Conservation (phyloP, 495 filamentous ascomycete genomes). For the Cercophora newfieldiana region DNA sequence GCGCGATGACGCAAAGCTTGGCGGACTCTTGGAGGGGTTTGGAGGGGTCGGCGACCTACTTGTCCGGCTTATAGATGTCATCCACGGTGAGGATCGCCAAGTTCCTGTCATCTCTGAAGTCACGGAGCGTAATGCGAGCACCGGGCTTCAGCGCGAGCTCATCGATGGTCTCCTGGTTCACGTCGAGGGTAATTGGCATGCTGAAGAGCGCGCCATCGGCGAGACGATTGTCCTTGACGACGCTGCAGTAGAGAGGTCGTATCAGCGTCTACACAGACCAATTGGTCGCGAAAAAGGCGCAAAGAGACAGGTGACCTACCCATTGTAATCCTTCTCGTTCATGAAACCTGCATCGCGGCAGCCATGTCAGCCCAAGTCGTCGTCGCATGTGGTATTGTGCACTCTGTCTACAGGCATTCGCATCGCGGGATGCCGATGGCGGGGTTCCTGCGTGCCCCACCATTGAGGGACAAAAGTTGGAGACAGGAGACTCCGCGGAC, state of each 20-base stretch:
- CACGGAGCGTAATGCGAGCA: constrained; percentile 79
- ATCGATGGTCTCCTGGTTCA: constrained; percentile 70
- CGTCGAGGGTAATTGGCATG: constrained; percentile 95
- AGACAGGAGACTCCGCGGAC: constrained; percentile 2
- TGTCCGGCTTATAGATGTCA: constrained; percentile 94
- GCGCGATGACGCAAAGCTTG: constrained; percentile 35
- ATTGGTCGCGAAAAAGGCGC: neutral
- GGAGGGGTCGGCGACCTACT: constrained; percentile 58
- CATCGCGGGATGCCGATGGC: constrained; percentile 17
- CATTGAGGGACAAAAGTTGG: constrained; percentile 17
- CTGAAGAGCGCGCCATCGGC: constrained; percentile 89
- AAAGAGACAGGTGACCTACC: constrained; percentile 54
- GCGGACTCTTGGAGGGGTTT: constrained; percentile 16
- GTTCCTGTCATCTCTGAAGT: constrained; percentile 94
- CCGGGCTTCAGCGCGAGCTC: constrained; percentile 73
- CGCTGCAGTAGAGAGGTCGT: constrained; percentile 51
- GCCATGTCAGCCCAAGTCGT: constrained; percentile 21
- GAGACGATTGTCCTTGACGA: constrained; percentile 82
- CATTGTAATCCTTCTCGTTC: constrained; percentile 93
- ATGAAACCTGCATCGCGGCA: constrained; percentile 72
- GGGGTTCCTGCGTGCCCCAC: constrained; percentile 35
- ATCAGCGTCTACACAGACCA: neutral
- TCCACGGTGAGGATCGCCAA: constrained; percentile 94
- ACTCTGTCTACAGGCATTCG: neutral
- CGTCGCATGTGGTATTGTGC: neutral